A percentile compares a stretch with the other conserved stretches of the same genome.
These are phyloP conservation scores for Fusarium proliferatum DNA, from an alignment of 2,329 filamentous ascomycete genomes.

Conservation along the genomic window DNA sequence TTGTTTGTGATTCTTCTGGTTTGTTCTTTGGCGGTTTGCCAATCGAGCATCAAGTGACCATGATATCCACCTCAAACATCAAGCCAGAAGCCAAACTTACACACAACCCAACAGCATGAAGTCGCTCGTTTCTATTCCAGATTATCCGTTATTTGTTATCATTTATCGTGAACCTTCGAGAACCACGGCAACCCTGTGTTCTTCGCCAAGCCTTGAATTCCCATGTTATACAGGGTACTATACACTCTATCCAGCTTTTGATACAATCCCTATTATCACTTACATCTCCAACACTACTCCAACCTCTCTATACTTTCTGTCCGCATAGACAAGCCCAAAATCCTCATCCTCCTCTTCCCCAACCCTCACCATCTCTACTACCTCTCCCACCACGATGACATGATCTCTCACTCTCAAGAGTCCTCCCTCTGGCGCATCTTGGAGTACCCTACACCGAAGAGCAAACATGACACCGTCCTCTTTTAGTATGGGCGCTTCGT, in stretches of 20 bases:
- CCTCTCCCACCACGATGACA: constrained; percentile 64
- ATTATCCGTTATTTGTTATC: not conserved
- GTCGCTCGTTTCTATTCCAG: not conserved
- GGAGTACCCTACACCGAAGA: constrained; percentile 56
- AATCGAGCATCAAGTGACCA: not conserved
- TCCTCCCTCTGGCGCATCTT: constrained; percentile 53
- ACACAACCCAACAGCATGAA: not conserved
- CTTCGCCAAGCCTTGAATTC: not conserved
- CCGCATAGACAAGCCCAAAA: constrained; percentile 62
- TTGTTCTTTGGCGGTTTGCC: not conserved
- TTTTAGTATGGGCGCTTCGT: constrained; percentile 56
- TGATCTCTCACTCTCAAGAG: constrained; percentile 63
- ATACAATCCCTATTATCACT: not conserved
- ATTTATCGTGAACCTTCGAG: constrained; percentile 11
- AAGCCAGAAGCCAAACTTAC: not conserved
- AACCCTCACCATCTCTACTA: constrained; percentile 57
- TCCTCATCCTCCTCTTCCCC: constrained; percentile 46
- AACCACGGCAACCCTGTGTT: not conserved
- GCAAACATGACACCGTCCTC: constrained; percentile 66
- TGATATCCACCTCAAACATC: not conserved
- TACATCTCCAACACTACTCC: constrained; percentile 50
- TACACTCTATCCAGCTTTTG: constrained; percentile 25
- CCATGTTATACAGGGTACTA: constrained; percentile 24
- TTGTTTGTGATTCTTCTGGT: not conserved
- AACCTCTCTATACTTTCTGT: constrained; percentile 60